Evolutionary conservation across 345 rosid genomes (phyloP).

Genomic region (Lumnitzera racemosa): DNA sequence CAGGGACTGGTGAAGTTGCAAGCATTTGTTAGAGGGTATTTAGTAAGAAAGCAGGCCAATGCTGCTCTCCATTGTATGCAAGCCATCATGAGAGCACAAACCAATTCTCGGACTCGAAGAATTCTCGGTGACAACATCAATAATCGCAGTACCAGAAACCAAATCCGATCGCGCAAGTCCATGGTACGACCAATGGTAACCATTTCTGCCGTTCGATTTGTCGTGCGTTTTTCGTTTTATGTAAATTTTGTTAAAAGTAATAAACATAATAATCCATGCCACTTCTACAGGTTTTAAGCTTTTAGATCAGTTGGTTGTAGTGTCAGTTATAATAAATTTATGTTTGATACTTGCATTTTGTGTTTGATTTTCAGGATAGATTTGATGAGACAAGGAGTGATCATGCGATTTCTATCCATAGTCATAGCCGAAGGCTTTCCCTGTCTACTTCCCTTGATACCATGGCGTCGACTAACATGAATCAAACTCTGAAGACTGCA

Average conservation of each 20-base stretch:
- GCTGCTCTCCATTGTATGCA: constrained; percentile 64
- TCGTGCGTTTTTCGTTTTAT: not conserved
- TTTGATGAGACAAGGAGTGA: constrained; percentile 59
- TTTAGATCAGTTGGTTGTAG: no score
- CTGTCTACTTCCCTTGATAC: constrained; percentile 47
- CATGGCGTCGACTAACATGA: constrained; percentile 14
- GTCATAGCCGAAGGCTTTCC: constrained; percentile 23
- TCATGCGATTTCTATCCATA: constrained; percentile 27
- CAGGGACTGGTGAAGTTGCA: constrained; percentile 82
- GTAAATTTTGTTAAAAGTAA: not conserved
- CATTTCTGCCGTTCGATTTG: not conserved
- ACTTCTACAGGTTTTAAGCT: no score
- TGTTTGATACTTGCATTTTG: not conserved
- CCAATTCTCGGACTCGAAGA: constrained; percentile 38
- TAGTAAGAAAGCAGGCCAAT: constrained; percentile 61
- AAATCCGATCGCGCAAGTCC: constrained; percentile 44
- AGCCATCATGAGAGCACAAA: constrained; percentile 73
- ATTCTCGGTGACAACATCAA: constrained; percentile 24
- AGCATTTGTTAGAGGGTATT: constrained; percentile 68
- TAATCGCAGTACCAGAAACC: constrained; percentile 20
- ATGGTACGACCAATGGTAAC: constrained; percentile 21
- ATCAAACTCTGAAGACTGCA: constrained; percentile 63
- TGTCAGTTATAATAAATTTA: no score
- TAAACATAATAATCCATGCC: no score
- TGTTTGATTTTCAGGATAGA: constrained; percentile 31